Conservation (phyloP, 352 stramenopile genomes). For the Peronospora farinosa region DNA sequence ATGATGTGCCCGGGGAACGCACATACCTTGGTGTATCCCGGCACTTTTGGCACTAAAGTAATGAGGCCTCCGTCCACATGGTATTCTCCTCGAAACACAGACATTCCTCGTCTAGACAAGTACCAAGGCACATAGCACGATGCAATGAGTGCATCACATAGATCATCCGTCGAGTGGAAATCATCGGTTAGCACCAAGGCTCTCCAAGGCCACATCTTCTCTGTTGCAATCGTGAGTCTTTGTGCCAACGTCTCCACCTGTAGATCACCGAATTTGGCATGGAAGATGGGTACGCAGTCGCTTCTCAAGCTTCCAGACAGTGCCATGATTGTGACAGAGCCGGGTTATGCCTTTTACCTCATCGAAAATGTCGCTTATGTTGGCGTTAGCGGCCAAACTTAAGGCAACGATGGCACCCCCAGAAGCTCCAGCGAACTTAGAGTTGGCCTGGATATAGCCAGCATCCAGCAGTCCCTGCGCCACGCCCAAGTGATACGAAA, state of each 20-base stretch:
- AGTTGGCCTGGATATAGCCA: slow-evolving; percentile 39
- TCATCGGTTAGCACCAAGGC: slow-evolving; percentile 42
- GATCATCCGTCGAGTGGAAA: slow-evolving; percentile 55
- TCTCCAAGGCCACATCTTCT: slow-evolving; percentile 61
- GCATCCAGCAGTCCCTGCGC: slow-evolving; percentile 48
- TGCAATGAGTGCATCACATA: slow-evolving; percentile 60
- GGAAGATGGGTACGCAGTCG: slow-evolving; percentile 51
- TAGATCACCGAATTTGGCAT: slow-evolving; percentile 39
- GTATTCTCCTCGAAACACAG: slow-evolving; percentile 53
- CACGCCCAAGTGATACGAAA: slow-evolving; percentile 74
- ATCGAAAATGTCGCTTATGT: slow-evolving; percentile 47
- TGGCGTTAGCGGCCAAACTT: slow-evolving; percentile 47
- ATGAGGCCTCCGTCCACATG: slow-evolving; percentile 68
- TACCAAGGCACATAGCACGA: slow-evolving; percentile 81
- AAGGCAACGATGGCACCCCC: slow-evolving; percentile 64
- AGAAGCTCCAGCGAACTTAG: slow-evolving; percentile 65
- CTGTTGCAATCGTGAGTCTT: slow-evolving; percentile 59
- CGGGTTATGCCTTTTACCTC: slow-evolving; percentile 52
- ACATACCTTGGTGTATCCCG: slow-evolving; percentile 63
- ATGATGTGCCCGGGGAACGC: slow-evolving; percentile 54
- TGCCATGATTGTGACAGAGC: slow-evolving; percentile 47
- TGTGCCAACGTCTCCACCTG: slow-evolving; percentile 36
- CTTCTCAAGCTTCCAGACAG: slow-evolving; percentile 63
- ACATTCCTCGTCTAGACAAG: slow-evolving; percentile 38
- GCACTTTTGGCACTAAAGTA: slow-evolving; percentile 60